Evolutionary conservation across 139 green algal genomes (phyloP), one percentile per base, ranked within the genome.

Genomic region (Diplosphaera chodatii): DNA sequence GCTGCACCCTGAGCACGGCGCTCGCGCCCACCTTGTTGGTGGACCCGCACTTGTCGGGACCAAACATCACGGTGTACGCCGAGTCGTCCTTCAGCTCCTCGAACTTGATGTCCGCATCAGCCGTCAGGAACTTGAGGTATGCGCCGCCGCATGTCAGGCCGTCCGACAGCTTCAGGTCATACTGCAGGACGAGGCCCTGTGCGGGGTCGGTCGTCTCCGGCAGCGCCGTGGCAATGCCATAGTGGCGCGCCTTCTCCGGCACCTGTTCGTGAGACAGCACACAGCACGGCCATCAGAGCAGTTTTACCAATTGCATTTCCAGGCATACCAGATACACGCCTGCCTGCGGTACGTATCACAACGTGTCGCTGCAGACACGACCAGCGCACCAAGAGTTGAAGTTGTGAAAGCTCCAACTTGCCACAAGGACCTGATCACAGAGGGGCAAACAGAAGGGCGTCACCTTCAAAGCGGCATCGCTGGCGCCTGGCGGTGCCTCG

Each of bases 51-150:
- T 97, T 98, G 82, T 99, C 95, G 5, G 95, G 94, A 30, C 95
- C 95, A 79, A 99, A 99, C 95, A 99, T 99, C 78, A 99, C 83
- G 22, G 85, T 90, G 89, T 99, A 99, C 15, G 92, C 89, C 2
- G 94, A 96, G n/a, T 94, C 80, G 66, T 91, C 78, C 34, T 80
- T 81, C 21, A 96, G 78, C 2, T 80, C 78, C 25, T 76, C 67
- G 21, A 82, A 76, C 5, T 76, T 84, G 74, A 92, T 92, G 32
- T 65, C 79, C 2, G 68, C 75, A 21, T 82, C 73, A 20, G 82
- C 75, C 18, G 75, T 93, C 25, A 97, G 40, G 63, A 95, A 94
- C 83, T 98, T 98, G 16, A 98, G 62, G 81, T 98, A 98, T 10
- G 86, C 89, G 40, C 93, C 93, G 21, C 88, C 88, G 74, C 93